phyloP scores from a whole-genome alignment of 805 yeast species.

The Metschnikowia reukaufii region DNA sequence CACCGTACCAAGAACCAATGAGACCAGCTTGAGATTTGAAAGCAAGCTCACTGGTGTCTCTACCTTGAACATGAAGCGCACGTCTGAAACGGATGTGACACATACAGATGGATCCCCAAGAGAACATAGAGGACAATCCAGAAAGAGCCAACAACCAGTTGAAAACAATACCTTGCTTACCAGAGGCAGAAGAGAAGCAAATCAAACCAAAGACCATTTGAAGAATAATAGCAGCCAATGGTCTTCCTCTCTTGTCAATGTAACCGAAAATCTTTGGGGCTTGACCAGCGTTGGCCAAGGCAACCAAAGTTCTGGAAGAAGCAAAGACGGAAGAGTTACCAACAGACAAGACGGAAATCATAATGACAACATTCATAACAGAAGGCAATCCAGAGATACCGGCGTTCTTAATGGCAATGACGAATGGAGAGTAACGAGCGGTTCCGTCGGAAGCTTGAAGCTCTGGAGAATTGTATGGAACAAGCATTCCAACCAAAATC shows the following conservation, averaged over 20 bases:
- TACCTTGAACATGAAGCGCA: constrained; percentile 24
- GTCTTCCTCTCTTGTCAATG: constrained; percentile 43
- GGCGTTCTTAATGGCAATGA: constrained; percentile 41
- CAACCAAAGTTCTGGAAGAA: constrained; percentile 65
- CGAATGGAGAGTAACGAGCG: constrained; percentile 40
- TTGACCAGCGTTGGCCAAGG: constrained; percentile 68
- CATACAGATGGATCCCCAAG: constrained; percentile 29
- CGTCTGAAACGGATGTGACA: constrained; percentile 29
- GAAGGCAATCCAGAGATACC: constrained; percentile 44
- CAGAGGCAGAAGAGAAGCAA: constrained; percentile 54
- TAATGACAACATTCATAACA: constrained; percentile 42
- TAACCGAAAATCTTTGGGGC: constrained; percentile 54
- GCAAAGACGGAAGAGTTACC: constrained; percentile 75
- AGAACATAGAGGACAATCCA: constrained; percentile 26
- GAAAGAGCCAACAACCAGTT: constrained; percentile 29
- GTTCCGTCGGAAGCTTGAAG: constrained; percentile 29
- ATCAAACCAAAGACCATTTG: constrained; percentile 52
- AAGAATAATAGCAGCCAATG: constrained; percentile 36
- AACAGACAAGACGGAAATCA: constrained; percentile 43
- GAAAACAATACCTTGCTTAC: constrained; percentile 23
- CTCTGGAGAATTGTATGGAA: constrained; percentile 32
- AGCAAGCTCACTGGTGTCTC: constrained; percentile 46
- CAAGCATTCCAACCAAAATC: constrained; percentile 41
- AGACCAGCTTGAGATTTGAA: constrained; percentile 52
- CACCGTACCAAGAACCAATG: constrained; percentile 53